Evolutionary conservation across 1,139 yeast genomes (phyloP), one percentile per base, ranked within the genome.

Genomic region (Candida mesenterica): DNA sequence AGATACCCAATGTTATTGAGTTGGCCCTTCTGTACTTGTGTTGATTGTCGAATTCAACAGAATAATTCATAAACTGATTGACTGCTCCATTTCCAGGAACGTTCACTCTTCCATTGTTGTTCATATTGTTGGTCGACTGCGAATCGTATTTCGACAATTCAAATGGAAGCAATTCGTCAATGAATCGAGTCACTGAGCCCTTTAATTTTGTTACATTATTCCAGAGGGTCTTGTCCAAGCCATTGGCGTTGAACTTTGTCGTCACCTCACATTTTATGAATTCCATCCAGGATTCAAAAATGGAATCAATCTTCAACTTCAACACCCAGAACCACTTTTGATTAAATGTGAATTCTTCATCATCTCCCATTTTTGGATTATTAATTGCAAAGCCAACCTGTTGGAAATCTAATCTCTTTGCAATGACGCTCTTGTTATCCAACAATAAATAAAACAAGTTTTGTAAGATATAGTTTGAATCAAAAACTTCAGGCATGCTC

Each of bases 251-350:
- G 16, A 32, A 35, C 26, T 38, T 41, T 8, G 32, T 18, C 24
- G 10, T 35, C 14, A 45, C 44, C 23, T 45, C 43, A 18, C 17
- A 22, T 22, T 42, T 45, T 13, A 55, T 36, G 25, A 53, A 49
- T 14, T 49, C 46, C 36, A 55, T 38, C 62, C 62, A 59, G n/a
- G 48, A 44, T 27, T 55, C 61, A 32, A 55, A 54, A n/a, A 55
- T 52, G n/a, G 45, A 41, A 38, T 55, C 59, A 22, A 58, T 40
- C 33, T 57, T 57, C 31, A 47, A 37, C 33, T 55, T 56, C 17
- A 56, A 41, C 16, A 48, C 43, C 60, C 61, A 52, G 38, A 57
- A 59, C 59, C 61, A 57, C 33, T 52, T 56, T 18, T 46, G 52
- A 37, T 54, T 54, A 33, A 58, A 53, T 26, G 44, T 34, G 30